Conservation (phyloP, 495 filamentous ascomycete genomes). For the Aspergillus steynii region DNA sequence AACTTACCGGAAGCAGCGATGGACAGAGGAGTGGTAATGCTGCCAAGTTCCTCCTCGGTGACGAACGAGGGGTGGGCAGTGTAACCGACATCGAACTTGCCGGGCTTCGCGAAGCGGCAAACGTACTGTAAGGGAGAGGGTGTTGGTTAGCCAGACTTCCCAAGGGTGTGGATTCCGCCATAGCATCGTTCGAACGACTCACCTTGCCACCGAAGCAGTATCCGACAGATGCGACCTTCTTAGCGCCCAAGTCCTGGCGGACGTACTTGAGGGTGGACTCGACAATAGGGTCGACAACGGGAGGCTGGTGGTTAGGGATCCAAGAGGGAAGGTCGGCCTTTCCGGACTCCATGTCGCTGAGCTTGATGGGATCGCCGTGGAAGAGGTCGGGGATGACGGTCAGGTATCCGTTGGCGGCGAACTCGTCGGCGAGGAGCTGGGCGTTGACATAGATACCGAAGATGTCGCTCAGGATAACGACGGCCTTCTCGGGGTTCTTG, state of each 20-base stretch:
- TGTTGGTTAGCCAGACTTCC: slow-evolving; percentile 3
- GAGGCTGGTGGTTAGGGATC: slow-evolving; percentile 56
- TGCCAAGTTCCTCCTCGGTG: slow-evolving; percentile 70
- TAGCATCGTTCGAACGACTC: slow-evolving; percentile 11
- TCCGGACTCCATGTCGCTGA: slow-evolving; percentile 53
- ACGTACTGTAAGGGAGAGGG: slow-evolving; percentile 32
- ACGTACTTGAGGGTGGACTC: slow-evolving; percentile 59
- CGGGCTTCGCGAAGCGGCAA: slow-evolving; percentile 45
- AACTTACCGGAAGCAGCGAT: slow-evolving; percentile 71
- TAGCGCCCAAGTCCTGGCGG: slow-evolving; percentile 55
- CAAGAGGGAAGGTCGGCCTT: slow-evolving; percentile 63
- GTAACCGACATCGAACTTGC: slow-evolving; percentile 64
- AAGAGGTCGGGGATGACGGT: slow-evolving; percentile 77
- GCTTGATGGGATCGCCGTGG: slow-evolving; percentile 63
- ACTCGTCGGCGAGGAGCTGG: slow-evolving; percentile 81
- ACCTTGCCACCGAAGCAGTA: slow-evolving; percentile 53
- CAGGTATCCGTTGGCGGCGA: slow-evolving; percentile 78
- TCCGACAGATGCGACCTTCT: slow-evolving; percentile 63
- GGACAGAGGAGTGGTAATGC: slow-evolving; percentile 68
- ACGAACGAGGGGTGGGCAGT: slow-evolving; percentile 78
- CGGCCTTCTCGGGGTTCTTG: slow-evolving; percentile 43
- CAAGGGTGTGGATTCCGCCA: no score
- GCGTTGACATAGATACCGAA: slow-evolving; percentile 75
- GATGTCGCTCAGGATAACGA: slow-evolving; percentile 61
- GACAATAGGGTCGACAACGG: slow-evolving; percentile 65